These are phyloP conservation scores for Cystobasidiaceae sp. DNA, from an alignment of 1,284 basidiomycete species.

Conservation along the genomic window DNA sequence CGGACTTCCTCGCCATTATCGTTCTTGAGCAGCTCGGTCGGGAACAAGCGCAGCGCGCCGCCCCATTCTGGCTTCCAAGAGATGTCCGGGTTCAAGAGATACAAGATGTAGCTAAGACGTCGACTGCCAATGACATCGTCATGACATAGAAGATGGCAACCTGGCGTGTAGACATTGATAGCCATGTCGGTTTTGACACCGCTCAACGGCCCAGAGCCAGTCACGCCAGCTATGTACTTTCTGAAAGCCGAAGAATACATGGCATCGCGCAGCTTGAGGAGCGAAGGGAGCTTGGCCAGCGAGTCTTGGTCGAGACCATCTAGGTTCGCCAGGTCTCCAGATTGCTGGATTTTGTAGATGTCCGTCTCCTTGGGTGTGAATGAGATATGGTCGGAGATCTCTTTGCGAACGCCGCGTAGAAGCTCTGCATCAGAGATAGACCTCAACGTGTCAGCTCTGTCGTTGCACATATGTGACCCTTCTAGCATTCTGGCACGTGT, in stretches of 20 bases:
- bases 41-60: constrained; percentile 93
- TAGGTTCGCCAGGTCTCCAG: constrained; percentile 90
- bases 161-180: constrained; percentile 81
- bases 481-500: no score
- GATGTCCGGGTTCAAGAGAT: constrained; percentile 71
- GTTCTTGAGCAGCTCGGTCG: constrained; percentile 48
- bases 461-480: no score
- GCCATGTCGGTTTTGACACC: constrained; percentile 94
- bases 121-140: constrained; percentile 97
- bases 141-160: constrained; percentile 91
- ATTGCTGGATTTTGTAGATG: constrained; percentile 99
- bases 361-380: constrained; percentile 98
- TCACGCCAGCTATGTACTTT: constrained; percentile 75
- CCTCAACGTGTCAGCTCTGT: constrained; percentile 72
- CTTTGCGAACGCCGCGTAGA: constrained; percentile 35
- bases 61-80: constrained; percentile 59
- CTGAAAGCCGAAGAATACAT: constrained; percentile 87
- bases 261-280: constrained; percentile 78
- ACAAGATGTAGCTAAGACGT: constrained; percentile 93
- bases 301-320: constrained; percentile 73
- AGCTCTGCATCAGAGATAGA: constrained; percentile 21
- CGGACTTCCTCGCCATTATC: constrained; percentile 45
- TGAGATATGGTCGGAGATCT: constrained; percentile 71
- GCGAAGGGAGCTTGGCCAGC: constrained; percentile 67
- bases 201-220: constrained; percentile 84